phyloP scores from a whole-genome alignment of 2,329 filamentous ascomycete genomes.

The Fusarium clavum region DNA sequence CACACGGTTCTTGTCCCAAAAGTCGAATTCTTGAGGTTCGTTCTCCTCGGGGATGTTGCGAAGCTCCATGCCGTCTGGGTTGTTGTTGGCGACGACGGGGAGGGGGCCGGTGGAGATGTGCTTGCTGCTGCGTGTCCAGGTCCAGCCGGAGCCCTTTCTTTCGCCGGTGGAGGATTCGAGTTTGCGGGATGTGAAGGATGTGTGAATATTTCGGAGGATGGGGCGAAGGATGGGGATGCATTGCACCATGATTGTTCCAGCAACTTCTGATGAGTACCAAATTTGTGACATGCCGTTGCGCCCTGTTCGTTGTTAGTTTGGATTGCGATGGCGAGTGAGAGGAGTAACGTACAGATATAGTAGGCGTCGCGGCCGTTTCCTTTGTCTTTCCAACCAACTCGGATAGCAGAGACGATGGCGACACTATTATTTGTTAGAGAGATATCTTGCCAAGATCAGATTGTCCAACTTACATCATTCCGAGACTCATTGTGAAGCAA shows the following conservation, averaged over 20 bases:
- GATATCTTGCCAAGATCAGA: accelerated
- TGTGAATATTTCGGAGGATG: slow-evolving; percentile 51
- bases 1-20: slow-evolving; percentile 23
- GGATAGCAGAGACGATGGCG: slow-evolving; percentile 60
- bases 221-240: slow-evolving; percentile 64
- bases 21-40: slow-evolving; percentile 27
- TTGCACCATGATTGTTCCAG: slow-evolving; percentile 66
- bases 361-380: slow-evolving; percentile 58
- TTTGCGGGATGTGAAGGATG: slow-evolving; percentile 40
- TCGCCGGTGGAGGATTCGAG: slow-evolving; percentile 35
- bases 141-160: slow-evolving; percentile 36
- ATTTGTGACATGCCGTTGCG: slow-evolving; percentile 46
- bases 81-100: background rate
- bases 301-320: slow-evolving; percentile 20
- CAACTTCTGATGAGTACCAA: slow-evolving; percentile 62
- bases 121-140: slow-evolving; percentile 39
- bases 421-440: slow-evolving; percentile 47
- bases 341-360: slow-evolving; percentile 57
- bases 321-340: too few relatives aligned
- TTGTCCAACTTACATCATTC: slow-evolving; percentile 54
- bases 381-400: slow-evolving; percentile 62
- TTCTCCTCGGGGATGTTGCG: slow-evolving; percentile 40
- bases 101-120: slow-evolving; percentile 28
- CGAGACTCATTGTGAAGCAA: slow-evolving; percentile 62
- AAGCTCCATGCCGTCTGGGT: slow-evolving; percentile 32